Conservation (phyloP, 768 basidiomycete genomes). For the Leucosporidium creatinivorum region DNA sequence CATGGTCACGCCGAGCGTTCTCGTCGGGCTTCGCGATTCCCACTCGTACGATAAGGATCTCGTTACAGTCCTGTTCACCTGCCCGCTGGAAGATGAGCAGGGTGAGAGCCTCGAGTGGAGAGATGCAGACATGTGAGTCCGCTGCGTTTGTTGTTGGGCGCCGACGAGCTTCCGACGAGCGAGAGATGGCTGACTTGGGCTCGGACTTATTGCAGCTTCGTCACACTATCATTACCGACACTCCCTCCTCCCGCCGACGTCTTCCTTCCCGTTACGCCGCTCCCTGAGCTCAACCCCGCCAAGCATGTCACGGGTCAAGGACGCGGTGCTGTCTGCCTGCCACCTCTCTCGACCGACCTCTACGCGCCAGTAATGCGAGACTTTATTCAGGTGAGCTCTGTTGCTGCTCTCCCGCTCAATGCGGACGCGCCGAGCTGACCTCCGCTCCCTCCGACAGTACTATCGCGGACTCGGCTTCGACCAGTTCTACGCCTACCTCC, state of each 20-base stretch:
- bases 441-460: background rate
- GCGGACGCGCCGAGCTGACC: no score
- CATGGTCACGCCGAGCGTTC: background rate
- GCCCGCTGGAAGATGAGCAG: background rate
- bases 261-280: background rate
- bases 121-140: background rate
- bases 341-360: background rate
- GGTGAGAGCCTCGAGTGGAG: background rate
- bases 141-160: no score
- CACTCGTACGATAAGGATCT: background rate
- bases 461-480: conserved; percentile 2
- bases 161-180: background rate
- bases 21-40: background rate
- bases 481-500: conserved; percentile 8
- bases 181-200: no score
- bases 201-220: background rate
- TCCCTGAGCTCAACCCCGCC: background rate
- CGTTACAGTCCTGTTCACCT: background rate
- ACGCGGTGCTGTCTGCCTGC: background rate
- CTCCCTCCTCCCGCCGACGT: background rate
- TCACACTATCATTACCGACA: background rate
- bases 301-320: background rate
- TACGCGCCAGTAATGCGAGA: background rate
- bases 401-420: no score
- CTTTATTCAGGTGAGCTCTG: background rate